Evolutionary conservation across 1,284 basidiomycete species (phyloP).

Genomic region (Leucoagaricus sp.): DNA sequence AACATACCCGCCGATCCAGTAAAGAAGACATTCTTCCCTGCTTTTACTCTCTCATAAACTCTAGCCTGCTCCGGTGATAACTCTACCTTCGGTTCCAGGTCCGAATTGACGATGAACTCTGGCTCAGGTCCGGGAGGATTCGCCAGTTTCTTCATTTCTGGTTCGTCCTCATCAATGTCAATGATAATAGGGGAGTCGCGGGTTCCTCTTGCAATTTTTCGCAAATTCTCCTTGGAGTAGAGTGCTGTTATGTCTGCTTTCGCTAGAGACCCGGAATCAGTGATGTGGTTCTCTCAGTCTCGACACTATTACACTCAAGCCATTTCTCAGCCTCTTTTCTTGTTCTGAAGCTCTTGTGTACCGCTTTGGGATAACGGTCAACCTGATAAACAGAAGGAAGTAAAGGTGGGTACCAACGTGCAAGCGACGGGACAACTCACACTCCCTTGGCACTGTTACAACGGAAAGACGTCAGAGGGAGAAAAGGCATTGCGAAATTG

Average conservation of each 20-base stretch:
- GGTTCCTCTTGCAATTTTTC: neutral
- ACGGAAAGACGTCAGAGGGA: neutral
- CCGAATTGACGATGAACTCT: neutral
- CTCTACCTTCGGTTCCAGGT: constrained; percentile 17
- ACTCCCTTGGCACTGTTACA: constrained; percentile 41
- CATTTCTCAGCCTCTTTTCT: constrained; percentile 45
- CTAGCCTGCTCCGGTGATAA: constrained; percentile 39
- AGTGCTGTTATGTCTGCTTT: constrained; percentile 2
- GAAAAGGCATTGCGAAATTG: constrained; percentile 1
- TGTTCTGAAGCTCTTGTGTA: constrained; percentile 50
- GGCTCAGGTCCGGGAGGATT: too few species aligned
- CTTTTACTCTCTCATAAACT: constrained; percentile 34
- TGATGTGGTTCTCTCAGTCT: neutral
- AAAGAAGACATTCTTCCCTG: constrained; percentile 59
- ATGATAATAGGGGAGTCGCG: neutral
- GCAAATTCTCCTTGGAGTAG: neutral
- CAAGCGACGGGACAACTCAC: constrained; percentile 30
- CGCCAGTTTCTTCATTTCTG: neutral
- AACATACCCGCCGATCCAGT: constrained; percentile 77
- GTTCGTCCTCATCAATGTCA: neutral
- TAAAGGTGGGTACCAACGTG: too few species aligned
- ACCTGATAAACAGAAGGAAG: constrained; percentile 34
- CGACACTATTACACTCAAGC: constrained; percentile 29
- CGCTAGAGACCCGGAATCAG: neutral
- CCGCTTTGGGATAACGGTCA: constrained; percentile 44